These are phyloP conservation scores for Tetramitus jugosus DNA, from an alignment of 208 protist species.

Conservation along the genomic window DNA sequence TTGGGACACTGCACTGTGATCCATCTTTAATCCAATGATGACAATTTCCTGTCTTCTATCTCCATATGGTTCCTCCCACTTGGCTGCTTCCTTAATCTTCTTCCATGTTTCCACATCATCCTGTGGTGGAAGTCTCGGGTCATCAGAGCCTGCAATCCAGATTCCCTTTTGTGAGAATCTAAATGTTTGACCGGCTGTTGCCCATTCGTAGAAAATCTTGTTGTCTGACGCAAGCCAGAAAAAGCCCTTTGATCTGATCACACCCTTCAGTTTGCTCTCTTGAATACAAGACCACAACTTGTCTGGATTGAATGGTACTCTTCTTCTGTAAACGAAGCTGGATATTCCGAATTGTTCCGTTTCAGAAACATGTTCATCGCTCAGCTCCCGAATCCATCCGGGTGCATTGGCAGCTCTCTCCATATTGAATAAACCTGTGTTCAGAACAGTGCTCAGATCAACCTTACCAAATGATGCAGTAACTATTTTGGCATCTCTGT, in stretches of 20 bases:
- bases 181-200: neutral
- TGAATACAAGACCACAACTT: conserved; percentile 31
- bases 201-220: neutral
- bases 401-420: conserved; percentile 36
- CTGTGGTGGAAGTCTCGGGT: neutral
- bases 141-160: neutral
- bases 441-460: conserved; percentile 42
- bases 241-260: conserved; percentile 55
- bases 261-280: conserved; percentile 8
- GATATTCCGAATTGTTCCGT: conserved; percentile 56
- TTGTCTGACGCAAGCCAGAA: conserved; percentile 42
- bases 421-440: conserved; percentile 48
- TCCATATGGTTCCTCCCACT: conserved; percentile 31
- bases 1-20: conserved; percentile 32
- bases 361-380: conserved; percentile 45
- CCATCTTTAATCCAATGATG: conserved; percentile 49
- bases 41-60: conserved; percentile 56
- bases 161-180: neutral
- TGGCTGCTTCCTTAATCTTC: neutral
- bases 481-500: conserved; percentile 53
- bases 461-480: conserved; percentile 35
- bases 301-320: conserved; percentile 51
- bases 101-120: conserved; percentile 36
- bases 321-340: conserved; percentile 48
- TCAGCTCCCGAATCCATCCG: conserved; percentile 40